Evolutionary conservation across 306 rosid genomes (phyloP), one percentile per base, ranked within the genome.

Genomic region (Vigna unguiculata): DNA sequence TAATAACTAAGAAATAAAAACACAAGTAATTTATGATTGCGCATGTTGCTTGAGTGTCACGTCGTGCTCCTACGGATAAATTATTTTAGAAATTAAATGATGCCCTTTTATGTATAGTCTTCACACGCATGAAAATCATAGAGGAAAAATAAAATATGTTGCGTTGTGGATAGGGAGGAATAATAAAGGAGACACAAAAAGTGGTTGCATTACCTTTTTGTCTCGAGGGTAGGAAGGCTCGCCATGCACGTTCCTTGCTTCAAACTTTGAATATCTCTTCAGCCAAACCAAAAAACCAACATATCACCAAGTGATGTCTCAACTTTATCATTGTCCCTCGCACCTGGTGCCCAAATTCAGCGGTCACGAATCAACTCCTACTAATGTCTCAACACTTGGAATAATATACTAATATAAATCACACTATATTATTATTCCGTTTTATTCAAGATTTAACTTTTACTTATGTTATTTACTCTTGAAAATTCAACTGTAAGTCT

Each of bases 121-220:
- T 32, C 13, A 34, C 25, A 73, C 2, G 32, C 54, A 51, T 24
- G 20, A 10, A 77, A 76, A 58, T 73, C 72, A 54, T 17, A 24
- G 10, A 71, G 60, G 83, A 21, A 71, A 36, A 53, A 34, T 53
- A 61, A 14, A 38, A 55, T 54, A 41, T 71, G 21, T 9, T 71
- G 64, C 52, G 20, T 71, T 55, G 67, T 45, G 74, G 81, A 79
- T 80, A 58, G 85, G 79, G 67, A 79, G 67, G 86, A 87, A 87
- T 73, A 74, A 78, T 7, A 28, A 62, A 52, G 36, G 77, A 59
- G 71, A 46, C 79, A 69, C 4, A 41, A 61, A 77, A 75, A 82
- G 74, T 82, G 76, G 10, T 43, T 57, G 83, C 78, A 54, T 71
- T 51, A 59, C 67, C 69, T 62, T 79, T 78, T 67, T 75, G 83